A percentile compares a stretch with the other conserved stretches of the same genome.
phyloP scores from a whole-genome alignment of 108 stramenopile genomes.

The Fragilaria crotonensis region DNA sequence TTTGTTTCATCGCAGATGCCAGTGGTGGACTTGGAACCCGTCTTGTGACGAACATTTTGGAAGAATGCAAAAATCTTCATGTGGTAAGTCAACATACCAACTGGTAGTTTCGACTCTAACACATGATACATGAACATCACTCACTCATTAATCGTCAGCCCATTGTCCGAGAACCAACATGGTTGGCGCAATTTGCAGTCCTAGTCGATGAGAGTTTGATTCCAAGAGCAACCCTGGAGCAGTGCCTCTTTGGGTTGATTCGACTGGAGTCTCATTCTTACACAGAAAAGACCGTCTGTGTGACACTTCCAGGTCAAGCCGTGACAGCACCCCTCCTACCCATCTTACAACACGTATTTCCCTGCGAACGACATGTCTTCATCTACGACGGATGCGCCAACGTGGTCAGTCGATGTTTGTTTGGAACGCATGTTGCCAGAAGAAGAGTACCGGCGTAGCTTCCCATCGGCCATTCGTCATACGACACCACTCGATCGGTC shows the following conservation, averaged over 20 bases:
- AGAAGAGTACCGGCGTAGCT: not conserved
- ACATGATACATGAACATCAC: not conserved
- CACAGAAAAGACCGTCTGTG: slow-evolving; percentile 39
- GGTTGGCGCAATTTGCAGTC: slow-evolving; percentile 66
- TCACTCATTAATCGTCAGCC: not conserved
- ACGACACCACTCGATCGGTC: not conserved
- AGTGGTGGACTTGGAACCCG: slow-evolving; percentile 27
- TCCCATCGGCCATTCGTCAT: not conserved
- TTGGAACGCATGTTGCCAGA: slow-evolving; percentile 6
- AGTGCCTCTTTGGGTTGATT: slow-evolving; percentile 57
- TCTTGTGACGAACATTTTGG: slow-evolving; percentile 16
- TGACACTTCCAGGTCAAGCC: slow-evolving; percentile 66
- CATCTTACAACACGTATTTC: slow-evolving; percentile 60
- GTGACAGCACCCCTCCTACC: slow-evolving; percentile 50
- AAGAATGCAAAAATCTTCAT: slow-evolving; percentile 16
- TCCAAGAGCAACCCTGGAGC: slow-evolving; percentile 23
- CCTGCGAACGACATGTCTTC: slow-evolving; percentile 78
- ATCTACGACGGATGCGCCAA: slow-evolving; percentile 62
- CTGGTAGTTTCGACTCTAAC: not conserved
- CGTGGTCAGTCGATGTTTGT: slow-evolving; percentile 34
- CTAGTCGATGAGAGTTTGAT: slow-evolving; percentile 19
- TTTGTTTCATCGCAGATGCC: slow-evolving; percentile 82
- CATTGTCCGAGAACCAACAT: slow-evolving; percentile 37
- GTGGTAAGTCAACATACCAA: slow-evolving; percentile 20
- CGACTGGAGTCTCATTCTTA: slow-evolving; percentile 53